Evolutionary conservation across 2,329 filamentous ascomycete species (phyloP).

Genomic region (Scytalidium sp.): DNA sequence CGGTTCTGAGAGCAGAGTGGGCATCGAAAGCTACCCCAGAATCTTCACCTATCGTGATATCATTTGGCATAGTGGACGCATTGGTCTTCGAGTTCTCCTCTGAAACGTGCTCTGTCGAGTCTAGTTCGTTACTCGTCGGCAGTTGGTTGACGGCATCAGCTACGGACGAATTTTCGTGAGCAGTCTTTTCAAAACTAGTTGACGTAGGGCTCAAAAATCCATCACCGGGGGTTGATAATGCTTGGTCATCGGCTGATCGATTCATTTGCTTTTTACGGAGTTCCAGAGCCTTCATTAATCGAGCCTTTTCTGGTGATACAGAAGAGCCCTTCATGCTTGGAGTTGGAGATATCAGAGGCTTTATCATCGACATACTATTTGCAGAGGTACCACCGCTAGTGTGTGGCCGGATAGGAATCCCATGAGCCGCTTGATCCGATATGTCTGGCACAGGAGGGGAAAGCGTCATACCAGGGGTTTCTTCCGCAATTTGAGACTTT

Average conservation of each 20-base stretch:
- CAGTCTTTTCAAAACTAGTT: background rate
- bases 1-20: constrained; percentile 32
- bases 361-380: constrained; percentile 21
- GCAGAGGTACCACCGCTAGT: constrained; percentile 30
- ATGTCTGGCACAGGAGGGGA: constrained; percentile 22
- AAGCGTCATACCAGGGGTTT: constrained; percentile 23
- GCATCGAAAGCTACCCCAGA: constrained; percentile 52
- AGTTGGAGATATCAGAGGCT: constrained; percentile 15
- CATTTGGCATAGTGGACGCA: constrained; percentile 20
- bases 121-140: background rate
- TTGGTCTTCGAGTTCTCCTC: background rate
- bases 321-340: constrained; percentile 29
- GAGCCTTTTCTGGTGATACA: constrained; percentile 86
- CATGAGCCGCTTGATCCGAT: constrained; percentile 24
- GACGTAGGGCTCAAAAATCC: constrained; percentile 4
- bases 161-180: no score
- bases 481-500: constrained; percentile 32
- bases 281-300: constrained; percentile 92
- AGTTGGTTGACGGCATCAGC: no score
- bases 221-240: constrained; percentile 6
- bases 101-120: background rate
- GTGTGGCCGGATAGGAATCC: constrained; percentile 22
- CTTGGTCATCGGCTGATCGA: constrained; percentile 10
- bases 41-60: constrained; percentile 40
- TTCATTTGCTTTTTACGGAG: constrained; percentile 77